phyloP scores from a whole-genome alignment of 768 basidiomycete species.

The Crucibulum laeve region DNA sequence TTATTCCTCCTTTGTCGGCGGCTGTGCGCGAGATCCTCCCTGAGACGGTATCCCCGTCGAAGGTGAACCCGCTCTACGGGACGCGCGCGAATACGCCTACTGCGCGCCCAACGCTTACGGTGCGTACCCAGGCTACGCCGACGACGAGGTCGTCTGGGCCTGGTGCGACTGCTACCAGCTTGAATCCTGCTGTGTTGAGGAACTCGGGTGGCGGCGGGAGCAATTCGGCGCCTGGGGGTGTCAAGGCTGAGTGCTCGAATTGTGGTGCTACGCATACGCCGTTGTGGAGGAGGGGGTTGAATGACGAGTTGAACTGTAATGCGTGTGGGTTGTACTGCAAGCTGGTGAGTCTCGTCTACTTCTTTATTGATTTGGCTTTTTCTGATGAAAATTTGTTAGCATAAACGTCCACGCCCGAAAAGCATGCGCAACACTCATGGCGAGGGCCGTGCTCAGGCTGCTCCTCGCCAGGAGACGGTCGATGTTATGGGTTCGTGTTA shows the following conservation, averaged over 20 bases:
- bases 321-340: conserved; percentile 89
- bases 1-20: conserved; percentile 33
- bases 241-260: conserved; percentile 84
- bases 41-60: conserved; percentile 55
- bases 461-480: conserved; percentile 64
- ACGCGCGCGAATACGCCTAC: conserved; percentile 41
- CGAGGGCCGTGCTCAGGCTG: conserved; percentile 61
- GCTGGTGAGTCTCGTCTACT: conserved; percentile 43
- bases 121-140: conserved; percentile 48
- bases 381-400: conserved; percentile 34
- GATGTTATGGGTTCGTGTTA: conserved; percentile 65
- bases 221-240: conserved; percentile 48
- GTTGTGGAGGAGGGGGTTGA: conserved; percentile 80
- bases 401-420: conserved; percentile 86
- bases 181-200: conserved; percentile 41
- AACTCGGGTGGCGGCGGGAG: conserved; percentile 18
- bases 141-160: conserved; percentile 54
- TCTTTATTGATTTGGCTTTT: conserved; percentile 7
- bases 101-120: conserved; percentile 54
- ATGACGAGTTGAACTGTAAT: conserved; percentile 88
- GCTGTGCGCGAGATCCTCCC: conserved; percentile 38
- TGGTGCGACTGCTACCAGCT: conserved; percentile 59
- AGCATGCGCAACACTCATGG: conserved; percentile 78
- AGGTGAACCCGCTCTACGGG: conserved; percentile 50
- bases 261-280: conserved; percentile 89